phyloP scores from a whole-genome alignment of 768 basidiomycete genomes.

The Agrocybe chaxingu region DNA sequence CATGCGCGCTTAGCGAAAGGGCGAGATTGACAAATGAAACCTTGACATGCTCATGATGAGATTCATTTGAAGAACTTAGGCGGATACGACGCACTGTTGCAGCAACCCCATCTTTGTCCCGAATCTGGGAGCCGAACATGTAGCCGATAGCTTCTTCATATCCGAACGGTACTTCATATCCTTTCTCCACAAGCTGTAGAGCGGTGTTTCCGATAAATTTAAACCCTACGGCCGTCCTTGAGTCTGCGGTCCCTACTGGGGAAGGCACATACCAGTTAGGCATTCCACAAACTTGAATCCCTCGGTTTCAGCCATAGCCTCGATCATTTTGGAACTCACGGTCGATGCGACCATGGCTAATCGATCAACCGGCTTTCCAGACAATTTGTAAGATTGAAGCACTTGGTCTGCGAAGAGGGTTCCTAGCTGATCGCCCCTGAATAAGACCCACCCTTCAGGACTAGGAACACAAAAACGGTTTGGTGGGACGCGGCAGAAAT shows the following conservation, averaged over 20 bases:
- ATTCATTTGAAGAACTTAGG: not conserved
- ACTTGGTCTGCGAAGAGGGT: slow-evolving; percentile 40
- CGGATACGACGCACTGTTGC: slow-evolving; percentile 52
- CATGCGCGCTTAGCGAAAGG: slow-evolving; percentile 42
- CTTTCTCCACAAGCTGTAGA: slow-evolving; percentile 56
- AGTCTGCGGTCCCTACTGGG: slow-evolving; percentile 9
- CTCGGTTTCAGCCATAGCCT: slow-evolving; percentile 68
- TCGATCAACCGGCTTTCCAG: slow-evolving; percentile 46
- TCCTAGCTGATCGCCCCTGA: slow-evolving; percentile 87
- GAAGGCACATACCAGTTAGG: slow-evolving; percentile 57
- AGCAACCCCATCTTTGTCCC: slow-evolving; percentile 87
- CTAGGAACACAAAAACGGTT: slow-evolving; percentile 1
- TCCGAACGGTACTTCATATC: slow-evolving; percentile 74
- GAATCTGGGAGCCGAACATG: slow-evolving; percentile 77
- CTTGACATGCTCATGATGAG: slow-evolving; percentile 29
- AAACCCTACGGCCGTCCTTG: slow-evolving; percentile 52
- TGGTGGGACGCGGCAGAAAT: not conserved
- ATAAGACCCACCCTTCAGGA: slow-evolving; percentile 60
- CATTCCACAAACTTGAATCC: slow-evolving; percentile 86
- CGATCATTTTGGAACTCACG: slow-evolving; percentile 89
- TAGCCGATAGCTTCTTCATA: slow-evolving; percentile 94
- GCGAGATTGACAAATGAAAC: slow-evolving; percentile 70
- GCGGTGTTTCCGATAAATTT: slow-evolving; percentile 90
- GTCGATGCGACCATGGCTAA: slow-evolving; percentile 87
- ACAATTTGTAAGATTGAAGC: slow-evolving; percentile 38